Percentiles rank a stretch among this genome's conserved stretches.
These are phyloP conservation scores for Letharia columbiana DNA, from an alignment of 495 filamentous ascomycete genomes.

Conservation along the genomic window DNA sequence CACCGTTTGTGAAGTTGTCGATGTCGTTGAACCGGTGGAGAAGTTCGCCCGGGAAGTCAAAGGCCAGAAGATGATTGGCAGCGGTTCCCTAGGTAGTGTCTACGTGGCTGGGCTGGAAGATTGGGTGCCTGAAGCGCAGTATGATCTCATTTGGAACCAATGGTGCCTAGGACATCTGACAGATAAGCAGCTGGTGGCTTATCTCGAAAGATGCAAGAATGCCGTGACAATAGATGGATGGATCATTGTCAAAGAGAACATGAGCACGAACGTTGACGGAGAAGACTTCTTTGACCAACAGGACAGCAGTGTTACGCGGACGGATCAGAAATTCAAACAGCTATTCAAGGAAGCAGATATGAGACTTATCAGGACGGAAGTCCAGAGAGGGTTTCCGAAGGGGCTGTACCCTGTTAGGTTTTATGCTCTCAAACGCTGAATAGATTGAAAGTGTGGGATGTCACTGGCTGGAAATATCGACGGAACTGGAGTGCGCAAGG, in stretches of 20 bases:
- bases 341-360: slow-evolving; percentile 66
- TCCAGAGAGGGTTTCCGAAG: slow-evolving; percentile 66
- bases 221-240: slow-evolving; percentile 44
- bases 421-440: slow-evolving; percentile 47
- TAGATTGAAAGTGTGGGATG: not conserved
- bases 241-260: slow-evolving; percentile 84
- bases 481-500: not conserved
- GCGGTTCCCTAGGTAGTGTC: slow-evolving; percentile 50
- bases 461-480: not conserved
- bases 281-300: slow-evolving; percentile 65
- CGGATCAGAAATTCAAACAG: slow-evolving; percentile 57
- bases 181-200: slow-evolving; percentile 64
- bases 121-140: slow-evolving; percentile 55
- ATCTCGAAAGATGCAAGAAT: slow-evolving; percentile 51
- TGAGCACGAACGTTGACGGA: slow-evolving; percentile 45
- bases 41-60: slow-evolving; percentile 40
- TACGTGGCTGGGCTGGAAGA: slow-evolving; percentile 67
- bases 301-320: slow-evolving; percentile 75
- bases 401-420: slow-evolving; percentile 59
- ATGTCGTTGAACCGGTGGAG: slow-evolving; percentile 53
- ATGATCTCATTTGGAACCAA: slow-evolving; percentile 62
- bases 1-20: slow-evolving; percentile 44
- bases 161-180: slow-evolving; percentile 91
- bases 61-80: slow-evolving; percentile 27
- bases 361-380: slow-evolving; percentile 56